phyloP scores from a whole-genome alignment of 1,139 yeast genomes.

The Yamadazyma jaroonii region DNA sequence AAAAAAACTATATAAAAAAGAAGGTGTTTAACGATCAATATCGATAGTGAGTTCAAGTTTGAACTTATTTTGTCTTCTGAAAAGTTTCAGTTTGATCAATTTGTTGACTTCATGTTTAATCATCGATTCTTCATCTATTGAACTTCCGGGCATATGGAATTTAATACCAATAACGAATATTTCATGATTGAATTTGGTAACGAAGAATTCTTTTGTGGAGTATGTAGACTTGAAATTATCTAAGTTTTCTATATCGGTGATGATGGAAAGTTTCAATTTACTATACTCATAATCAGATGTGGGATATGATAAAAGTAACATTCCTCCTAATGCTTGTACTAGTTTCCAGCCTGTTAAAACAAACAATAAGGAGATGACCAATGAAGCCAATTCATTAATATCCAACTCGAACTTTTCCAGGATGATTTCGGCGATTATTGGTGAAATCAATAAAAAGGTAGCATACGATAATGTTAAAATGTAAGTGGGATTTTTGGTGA shows the following conservation, averaged over 20 bases:
- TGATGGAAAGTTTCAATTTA: slow-evolving; percentile 31
- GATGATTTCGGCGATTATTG: slow-evolving; percentile 30
- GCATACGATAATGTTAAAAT: slow-evolving; percentile 60
- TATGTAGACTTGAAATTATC: slow-evolving; percentile 52
- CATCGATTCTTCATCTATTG: slow-evolving; percentile 63
- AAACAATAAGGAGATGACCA: slow-evolving; percentile 47
- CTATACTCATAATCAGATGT: slow-evolving; percentile 39
- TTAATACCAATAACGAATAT: slow-evolving; percentile 55
- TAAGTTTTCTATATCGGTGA: slow-evolving; percentile 37
- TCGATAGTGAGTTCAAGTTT: slow-evolving; percentile 62
- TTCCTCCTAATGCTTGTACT: slow-evolving; percentile 50
- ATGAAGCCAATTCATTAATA: slow-evolving; percentile 49
- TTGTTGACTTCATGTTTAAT: slow-evolving; percentile 53
- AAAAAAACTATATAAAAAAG: slow-evolving; percentile 2
- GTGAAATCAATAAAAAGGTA: slow-evolving; percentile 28
- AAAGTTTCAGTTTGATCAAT: slow-evolving; percentile 24
- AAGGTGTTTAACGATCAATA: slow-evolving; percentile 36
- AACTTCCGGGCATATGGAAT: slow-evolving; percentile 62
- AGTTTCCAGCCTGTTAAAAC: slow-evolving; percentile 55
- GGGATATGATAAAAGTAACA: slow-evolving; percentile 54
- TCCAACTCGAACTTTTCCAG: slow-evolving; percentile 33
- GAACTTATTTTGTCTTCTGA: slow-evolving; percentile 22
- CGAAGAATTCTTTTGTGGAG: slow-evolving; percentile 45
- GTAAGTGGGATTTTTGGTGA: slow-evolving; percentile 58
- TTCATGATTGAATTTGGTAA: slow-evolving; percentile 62